Evolutionary conservation across 208 protist species (phyloP).

Genomic region (Trypanosoma lewisi): DNA sequence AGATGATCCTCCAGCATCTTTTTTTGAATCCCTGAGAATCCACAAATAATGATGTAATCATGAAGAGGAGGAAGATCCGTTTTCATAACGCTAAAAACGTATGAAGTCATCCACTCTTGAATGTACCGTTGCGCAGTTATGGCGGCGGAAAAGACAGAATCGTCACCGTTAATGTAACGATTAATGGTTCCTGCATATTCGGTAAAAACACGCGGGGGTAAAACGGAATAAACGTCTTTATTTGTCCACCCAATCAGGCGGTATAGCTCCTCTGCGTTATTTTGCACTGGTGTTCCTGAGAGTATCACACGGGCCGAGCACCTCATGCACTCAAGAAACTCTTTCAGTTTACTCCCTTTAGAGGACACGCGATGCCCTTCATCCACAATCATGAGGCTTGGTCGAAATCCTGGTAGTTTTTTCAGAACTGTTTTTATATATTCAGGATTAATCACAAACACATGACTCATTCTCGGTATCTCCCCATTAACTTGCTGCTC

Average conservation of each 20-base stretch:
- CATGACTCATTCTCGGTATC: constrained; percentile 36
- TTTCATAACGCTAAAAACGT: constrained; percentile 85
- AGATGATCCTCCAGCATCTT: constrained; percentile 31
- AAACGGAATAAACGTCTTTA: constrained; percentile 37
- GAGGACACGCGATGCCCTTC: constrained; percentile 79
- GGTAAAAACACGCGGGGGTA: constrained; percentile 54
- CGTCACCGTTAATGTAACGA: constrained; percentile 73
- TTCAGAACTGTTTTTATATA: constrained; percentile 49
- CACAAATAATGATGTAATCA: constrained; percentile 84
- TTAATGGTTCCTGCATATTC: constrained; percentile 59
- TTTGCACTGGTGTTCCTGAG: constrained; percentile 91
- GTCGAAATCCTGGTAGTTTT: constrained; percentile 51
- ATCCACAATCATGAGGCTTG: constrained; percentile 80
- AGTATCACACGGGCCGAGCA: constrained; percentile 71
- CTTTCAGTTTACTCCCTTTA: constrained; percentile 62
- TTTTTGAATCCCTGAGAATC: constrained; percentile 50
- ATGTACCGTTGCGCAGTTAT: constrained; percentile 70
- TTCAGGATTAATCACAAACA: constrained; percentile 83
- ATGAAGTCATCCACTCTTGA: constrained; percentile 82
- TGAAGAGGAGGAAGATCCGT: constrained; percentile 75
- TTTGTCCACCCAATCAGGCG: constrained; percentile 82
- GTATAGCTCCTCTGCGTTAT: constrained; percentile 82
- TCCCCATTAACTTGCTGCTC: constrained; percentile 41
- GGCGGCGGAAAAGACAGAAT: constrained; percentile 44
- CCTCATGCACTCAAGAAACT: constrained; percentile 44